Evolutionary conservation across 257 asterid species (phyloP).

Genomic region (Handroanthus guayacan): DNA sequence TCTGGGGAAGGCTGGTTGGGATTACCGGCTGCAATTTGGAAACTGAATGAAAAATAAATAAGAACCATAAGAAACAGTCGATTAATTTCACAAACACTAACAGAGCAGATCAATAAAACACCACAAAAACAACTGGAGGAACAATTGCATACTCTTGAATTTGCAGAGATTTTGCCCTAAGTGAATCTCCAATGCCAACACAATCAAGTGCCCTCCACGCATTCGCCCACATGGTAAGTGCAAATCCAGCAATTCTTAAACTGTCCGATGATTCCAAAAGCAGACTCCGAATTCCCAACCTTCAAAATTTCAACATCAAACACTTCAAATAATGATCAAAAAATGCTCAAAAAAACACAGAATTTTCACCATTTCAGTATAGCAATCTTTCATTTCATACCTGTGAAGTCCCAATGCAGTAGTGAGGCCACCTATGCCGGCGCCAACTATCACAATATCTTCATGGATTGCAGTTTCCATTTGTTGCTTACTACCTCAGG

Average conservation of each 20-base stretch:
- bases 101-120: neutral
- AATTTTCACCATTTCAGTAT: no score
- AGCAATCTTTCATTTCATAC: slow-evolving; percentile 32
- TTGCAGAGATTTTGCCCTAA: slow-evolving; percentile 45
- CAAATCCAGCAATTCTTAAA: slow-evolving; percentile 58
- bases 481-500: neutral
- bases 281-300: slow-evolving; percentile 59
- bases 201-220: slow-evolving; percentile 79
- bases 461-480: slow-evolving; percentile 30
- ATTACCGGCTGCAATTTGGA: slow-evolving; percentile 46
- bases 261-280: slow-evolving; percentile 67
- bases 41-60: neutral
- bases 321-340: no score
- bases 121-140: neutral
- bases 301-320: slow-evolving; percentile 9
- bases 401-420: slow-evolving; percentile 75
- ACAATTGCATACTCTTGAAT: slow-evolving; percentile 47
- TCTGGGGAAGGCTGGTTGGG: slow-evolving; percentile 32
- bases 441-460: slow-evolving; percentile 64
- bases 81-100: neutral
- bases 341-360: no score
- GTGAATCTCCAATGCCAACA: slow-evolving; percentile 58
- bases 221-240: slow-evolving; percentile 61
- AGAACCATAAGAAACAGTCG: neutral
- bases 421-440: slow-evolving; percentile 71